Conservation (phyloP, 805 yeast species). For the Schwanniomyces vanrijiae region DNA sequence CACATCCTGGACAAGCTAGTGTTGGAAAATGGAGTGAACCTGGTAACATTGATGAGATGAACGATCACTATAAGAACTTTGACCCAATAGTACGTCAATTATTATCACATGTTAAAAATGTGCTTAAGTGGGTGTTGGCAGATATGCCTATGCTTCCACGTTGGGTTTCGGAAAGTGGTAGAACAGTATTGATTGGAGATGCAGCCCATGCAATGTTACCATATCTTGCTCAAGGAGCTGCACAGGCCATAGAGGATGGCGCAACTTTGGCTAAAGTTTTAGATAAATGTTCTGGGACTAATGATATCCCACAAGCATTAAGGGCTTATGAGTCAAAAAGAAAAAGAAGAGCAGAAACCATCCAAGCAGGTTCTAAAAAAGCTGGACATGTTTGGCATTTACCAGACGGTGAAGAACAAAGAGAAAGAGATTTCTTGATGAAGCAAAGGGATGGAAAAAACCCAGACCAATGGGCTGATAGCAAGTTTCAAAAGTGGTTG, state of each 20-base stretch:
- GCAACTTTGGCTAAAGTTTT: conserved; percentile 22
- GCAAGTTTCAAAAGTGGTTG: conserved; percentile 23
- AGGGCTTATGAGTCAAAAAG: conserved; percentile 16
- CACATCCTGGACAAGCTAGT: conserved; percentile 26
- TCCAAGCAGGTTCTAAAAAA: conserved; percentile 18
- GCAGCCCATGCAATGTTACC: conserved; percentile 37
- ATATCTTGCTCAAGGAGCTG: conserved; percentile 31
- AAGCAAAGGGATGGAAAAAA: conserved; percentile 10
- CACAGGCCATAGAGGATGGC: conserved; percentile 33
- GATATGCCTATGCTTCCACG: conserved; percentile 19
- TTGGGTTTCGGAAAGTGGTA: conserved; percentile 26
- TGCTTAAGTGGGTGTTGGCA: conserved; percentile 26
- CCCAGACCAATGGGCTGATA: conserved; percentile 25
- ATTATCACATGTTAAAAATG: conserved; percentile 16
- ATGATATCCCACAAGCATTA: conserved; percentile 15
- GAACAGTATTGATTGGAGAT: conserved; percentile 31
- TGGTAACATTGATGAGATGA: conserved; percentile 20
- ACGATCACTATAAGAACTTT: conserved; percentile 20
- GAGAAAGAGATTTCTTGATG: conserved; percentile 18
- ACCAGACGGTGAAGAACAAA: conserved; percentile 25
- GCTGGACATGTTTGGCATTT: conserved; percentile 22
- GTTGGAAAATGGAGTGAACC: conserved; percentile 13
- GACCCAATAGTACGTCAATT: conserved; percentile 22
- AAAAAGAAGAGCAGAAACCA: conserved; percentile 22
- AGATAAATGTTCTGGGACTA: conserved; percentile 13